Evolutionary conservation across 73 alveolate species (phyloP), one percentile per base, ranked within the genome.

Genomic region (Paramecium octaurelia): DNA sequence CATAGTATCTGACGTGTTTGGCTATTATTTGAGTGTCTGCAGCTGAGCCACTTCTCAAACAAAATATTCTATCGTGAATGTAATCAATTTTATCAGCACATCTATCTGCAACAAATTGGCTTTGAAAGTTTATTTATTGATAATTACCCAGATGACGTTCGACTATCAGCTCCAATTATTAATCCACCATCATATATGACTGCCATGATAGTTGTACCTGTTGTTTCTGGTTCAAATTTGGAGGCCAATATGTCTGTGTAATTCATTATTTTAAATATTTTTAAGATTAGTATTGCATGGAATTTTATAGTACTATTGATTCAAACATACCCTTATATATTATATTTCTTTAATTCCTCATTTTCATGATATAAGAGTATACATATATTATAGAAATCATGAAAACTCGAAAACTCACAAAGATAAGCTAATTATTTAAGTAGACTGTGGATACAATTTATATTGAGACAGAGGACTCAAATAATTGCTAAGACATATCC

Each of bases 61-160:
- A 97, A 85, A 93, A 97, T 86, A 97, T 97, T 48, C 97, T 91
- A 43, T 97, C 95, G 69, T 96, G 97, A 50, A 97, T 80, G 42
- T 98, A 98, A 94, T 97, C 98, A 4, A 97, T 94, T 92, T 97
- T 97, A 91, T 97, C 99, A 38, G 98, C 95, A 46, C 95, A 97
- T 58, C 98, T 80, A 84, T 97, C 97, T 21, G 98, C 99, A 68
- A 97, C 96, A 86, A 90, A 95, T 89, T 92, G 84, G 1, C 97
- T 83, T 31, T 23, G 85, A 76, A 27, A 85, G 43, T 69, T n/a
- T n/a, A 44, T 80, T 18, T 11, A 42, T 20, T 10, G 21, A 40
- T 21, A 23, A 71, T 21, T 58, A 64, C 77, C 94, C 99, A 14
- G 96, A 93, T 46, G 98, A 95, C 38, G 99, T 94, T 35, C 99